Conservation (phyloP, 257 asterid genomes). For the Buddleja alternifolia region DNA sequence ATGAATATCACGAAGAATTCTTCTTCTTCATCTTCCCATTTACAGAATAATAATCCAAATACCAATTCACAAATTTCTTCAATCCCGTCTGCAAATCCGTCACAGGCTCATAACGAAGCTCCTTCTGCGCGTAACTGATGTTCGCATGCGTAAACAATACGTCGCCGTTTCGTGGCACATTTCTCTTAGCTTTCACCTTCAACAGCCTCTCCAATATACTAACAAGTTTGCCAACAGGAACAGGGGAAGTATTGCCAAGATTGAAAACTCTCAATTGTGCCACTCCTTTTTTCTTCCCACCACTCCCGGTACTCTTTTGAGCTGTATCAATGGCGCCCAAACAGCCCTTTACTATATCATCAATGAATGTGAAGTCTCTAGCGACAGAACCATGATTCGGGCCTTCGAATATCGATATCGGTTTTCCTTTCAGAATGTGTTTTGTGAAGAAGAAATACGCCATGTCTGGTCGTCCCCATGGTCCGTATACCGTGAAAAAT, state of each 20-base stretch:
- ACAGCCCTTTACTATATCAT: slow-evolving; percentile 36
- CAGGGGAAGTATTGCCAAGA: slow-evolving; percentile 52
- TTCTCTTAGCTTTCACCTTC: slow-evolving; percentile 39
- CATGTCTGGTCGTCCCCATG: slow-evolving; percentile 49
- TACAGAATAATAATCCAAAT: slow-evolving; percentile 35
- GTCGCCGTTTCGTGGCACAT: slow-evolving; percentile 43
- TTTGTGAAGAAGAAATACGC: slow-evolving; percentile 43
- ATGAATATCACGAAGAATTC: slow-evolving; percentile 23
- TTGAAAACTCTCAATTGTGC: slow-evolving; percentile 50
- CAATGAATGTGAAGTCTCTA: slow-evolving; percentile 46
- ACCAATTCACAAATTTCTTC: slow-evolving; percentile 41
- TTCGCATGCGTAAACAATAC: slow-evolving; percentile 46
- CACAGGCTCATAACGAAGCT: slow-evolving; percentile 37
- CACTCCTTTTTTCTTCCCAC: slow-evolving; percentile 41
- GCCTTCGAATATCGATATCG: slow-evolving; percentile 33
- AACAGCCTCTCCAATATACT: slow-evolving; percentile 39
- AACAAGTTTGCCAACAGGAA: slow-evolving; percentile 39
- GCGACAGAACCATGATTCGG: slow-evolving; percentile 32
- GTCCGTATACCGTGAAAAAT: slow-evolving; percentile 45
- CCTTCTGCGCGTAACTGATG: slow-evolving; percentile 42
- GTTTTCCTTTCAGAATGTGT: slow-evolving; percentile 32
- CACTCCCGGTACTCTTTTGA: slow-evolving; percentile 47
- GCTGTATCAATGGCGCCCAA: slow-evolving; percentile 46
- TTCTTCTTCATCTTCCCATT: slow-evolving; percentile 30
- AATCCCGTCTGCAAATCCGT: slow-evolving; percentile 43